phyloP scores from a whole-genome alignment of 495 filamentous ascomycete species.

The Penicillium lagena region DNA sequence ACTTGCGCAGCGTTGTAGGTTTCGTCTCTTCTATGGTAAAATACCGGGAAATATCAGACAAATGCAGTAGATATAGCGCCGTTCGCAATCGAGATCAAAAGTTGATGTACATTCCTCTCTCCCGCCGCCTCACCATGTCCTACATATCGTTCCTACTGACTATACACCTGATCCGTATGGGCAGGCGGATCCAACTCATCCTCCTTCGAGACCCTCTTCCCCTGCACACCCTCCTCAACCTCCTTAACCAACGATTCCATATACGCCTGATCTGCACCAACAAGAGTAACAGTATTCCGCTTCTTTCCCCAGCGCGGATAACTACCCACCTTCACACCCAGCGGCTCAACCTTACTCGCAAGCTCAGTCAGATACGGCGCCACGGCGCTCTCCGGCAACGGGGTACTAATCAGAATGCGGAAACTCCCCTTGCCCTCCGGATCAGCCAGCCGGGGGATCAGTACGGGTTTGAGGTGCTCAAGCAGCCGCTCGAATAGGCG shows the following conservation, averaged over 20 bases:
- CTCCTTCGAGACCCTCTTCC: conserved; percentile 47
- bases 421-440: conserved; percentile 73
- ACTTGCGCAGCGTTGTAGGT: background rate
- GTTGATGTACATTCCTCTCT: background rate
- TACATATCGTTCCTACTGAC: conserved; percentile 8
- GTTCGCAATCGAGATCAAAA: background rate
- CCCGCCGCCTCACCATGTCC: no score
- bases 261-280: conserved; percentile 61
- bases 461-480: conserved; percentile 61
- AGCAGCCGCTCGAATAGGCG: conserved; percentile 74
- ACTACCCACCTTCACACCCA: conserved; percentile 89
- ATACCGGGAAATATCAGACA: no score
- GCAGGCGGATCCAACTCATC: conserved; percentile 49
- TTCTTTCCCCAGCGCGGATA: conserved; percentile 91
- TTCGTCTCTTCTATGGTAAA: no score
- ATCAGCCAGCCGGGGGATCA: conserved; percentile 65
- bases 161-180: conserved; percentile 23
- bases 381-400: conserved; percentile 75
- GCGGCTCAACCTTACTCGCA: conserved; percentile 58
- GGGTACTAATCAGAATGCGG: conserved; percentile 78
- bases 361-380: conserved; percentile 77
- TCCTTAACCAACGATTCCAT: conserved; percentile 55
- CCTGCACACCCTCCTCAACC: conserved; percentile 57
- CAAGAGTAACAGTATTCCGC: conserved; percentile 85
- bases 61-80: no score